Evolutionary conservation across 305 asterid species (phyloP).

Genomic region (Fraxinus albicans): DNA sequence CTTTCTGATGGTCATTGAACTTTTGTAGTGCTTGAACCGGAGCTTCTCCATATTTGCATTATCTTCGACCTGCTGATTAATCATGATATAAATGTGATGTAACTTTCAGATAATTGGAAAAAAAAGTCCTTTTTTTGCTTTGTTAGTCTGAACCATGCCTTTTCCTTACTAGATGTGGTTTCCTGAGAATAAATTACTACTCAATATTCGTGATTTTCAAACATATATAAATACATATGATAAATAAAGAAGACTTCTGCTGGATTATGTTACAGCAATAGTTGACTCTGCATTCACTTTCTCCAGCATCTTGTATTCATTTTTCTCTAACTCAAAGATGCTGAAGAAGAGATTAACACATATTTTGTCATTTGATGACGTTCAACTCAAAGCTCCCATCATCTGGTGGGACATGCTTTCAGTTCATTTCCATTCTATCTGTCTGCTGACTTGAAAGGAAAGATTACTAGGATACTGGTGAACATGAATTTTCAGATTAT

Average conservation of each 20-base stretch:
- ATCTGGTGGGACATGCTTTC: background rate
- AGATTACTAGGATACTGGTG: background rate
- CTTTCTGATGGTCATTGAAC: slow-evolving; percentile 19
- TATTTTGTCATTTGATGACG: background rate
- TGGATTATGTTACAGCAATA: background rate
- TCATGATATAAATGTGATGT: background rate
- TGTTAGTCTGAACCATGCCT: background rate
- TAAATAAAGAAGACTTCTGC: background rate
- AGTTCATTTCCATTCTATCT: background rate
- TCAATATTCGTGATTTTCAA: background rate
- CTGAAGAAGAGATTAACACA: background rate
- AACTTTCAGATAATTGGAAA: slow-evolving; percentile 2
- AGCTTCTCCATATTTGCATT: background rate
- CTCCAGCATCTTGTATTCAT: background rate
- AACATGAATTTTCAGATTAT: background rate
- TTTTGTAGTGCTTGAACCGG: slow-evolving; percentile 18
- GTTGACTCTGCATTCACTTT: background rate
- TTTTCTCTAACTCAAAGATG: background rate
- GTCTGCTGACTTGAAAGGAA: background rate
- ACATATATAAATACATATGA: background rate
- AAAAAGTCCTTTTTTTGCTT: background rate
- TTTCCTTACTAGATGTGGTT: background rate
- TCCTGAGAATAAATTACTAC: background rate
- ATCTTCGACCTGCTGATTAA: slow-evolving; percentile 3
- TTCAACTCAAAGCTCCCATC: background rate